Percentiles rank a stretch among this genome's conserved stretches.
Evolutionary conservation across 2,329 filamentous ascomycete genomes (phyloP).

Genomic region (Arthrobotrys sphaeroides): DNA sequence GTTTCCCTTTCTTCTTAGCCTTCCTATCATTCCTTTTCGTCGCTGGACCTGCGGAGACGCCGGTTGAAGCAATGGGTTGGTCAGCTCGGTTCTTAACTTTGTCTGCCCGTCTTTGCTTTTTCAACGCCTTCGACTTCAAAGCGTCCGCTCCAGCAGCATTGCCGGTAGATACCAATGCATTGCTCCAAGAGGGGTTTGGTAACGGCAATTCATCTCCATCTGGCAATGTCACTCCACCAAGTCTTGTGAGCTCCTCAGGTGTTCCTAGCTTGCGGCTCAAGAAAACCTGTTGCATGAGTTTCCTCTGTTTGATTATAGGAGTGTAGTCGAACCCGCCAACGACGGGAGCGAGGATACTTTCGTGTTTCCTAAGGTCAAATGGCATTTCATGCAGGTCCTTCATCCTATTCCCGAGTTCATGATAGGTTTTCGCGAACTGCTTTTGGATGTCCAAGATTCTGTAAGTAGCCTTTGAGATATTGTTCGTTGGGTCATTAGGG

Average conservation of each 20-base stretch:
- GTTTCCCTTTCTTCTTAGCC: constrained; percentile 25
- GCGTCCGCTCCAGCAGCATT: neutral
- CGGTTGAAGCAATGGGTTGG: neutral
- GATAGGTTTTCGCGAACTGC: constrained; percentile 74
- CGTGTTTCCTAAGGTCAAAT: constrained; percentile 57
- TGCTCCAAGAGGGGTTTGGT: neutral
- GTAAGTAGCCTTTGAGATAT: constrained; percentile 86
- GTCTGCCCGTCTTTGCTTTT: constrained; percentile 41
- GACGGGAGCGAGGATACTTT: constrained; percentile 75
- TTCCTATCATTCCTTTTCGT: constrained; percentile 25
- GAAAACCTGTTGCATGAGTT: constrained; percentile 58
- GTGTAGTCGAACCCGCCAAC: constrained; percentile 78
- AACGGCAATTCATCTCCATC: neutral
- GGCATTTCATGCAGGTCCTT: constrained; percentile 62
- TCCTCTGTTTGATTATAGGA: constrained; percentile 75
- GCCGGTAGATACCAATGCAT: neutral
- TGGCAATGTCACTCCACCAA: constrained; percentile 7
- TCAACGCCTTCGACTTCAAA: constrained; percentile 17
- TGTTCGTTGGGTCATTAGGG: constrained; percentile 83
- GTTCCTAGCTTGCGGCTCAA: constrained; percentile 35
- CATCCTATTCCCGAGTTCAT: constrained; percentile 70
- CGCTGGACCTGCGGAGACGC: neutral
- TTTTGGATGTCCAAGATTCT: constrained; percentile 74
- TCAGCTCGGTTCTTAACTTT: constrained; percentile 40
- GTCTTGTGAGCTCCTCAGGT: constrained; percentile 23